These are phyloP conservation scores for Narthecium ossifragum DNA, from an alignment of 106 monocot genomes.

Conservation along the genomic window DNA sequence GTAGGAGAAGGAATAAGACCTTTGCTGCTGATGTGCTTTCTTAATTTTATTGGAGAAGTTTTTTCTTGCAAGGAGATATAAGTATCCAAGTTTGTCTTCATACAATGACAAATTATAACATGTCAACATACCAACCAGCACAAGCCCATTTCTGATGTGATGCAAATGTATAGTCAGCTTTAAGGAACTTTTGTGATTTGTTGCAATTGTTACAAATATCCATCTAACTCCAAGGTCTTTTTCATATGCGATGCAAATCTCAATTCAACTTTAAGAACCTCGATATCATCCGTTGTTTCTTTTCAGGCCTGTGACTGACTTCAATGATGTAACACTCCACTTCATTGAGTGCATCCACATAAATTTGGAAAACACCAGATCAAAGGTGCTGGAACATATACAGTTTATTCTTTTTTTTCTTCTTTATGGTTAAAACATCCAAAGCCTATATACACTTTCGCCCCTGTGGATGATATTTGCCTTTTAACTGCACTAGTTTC, in stretches of 20 bases:
- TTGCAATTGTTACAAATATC: not conserved
- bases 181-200: not conserved
- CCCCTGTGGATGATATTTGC: not conserved
- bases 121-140: no score
- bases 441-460: not conserved
- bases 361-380: slow-evolving; percentile 28
- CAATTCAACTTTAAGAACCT: no score
- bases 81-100: no score
- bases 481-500: not conserved
- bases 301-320: slow-evolving; percentile 61
- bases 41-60: no score
- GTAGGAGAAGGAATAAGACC: no score
- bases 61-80: no score
- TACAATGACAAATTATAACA: no score
- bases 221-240: not conserved
- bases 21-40: no score
- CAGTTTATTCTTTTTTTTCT: not conserved
- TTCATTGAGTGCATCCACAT: slow-evolving; percentile 57
- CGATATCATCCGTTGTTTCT: no score
- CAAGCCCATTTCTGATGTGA: no score
- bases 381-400: slow-evolving; percentile 15
- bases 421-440: not conserved
- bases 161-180: not conserved
- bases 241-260: not conserved
- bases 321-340: slow-evolving; percentile 58